These are phyloP conservation scores for Saturnispora mendoncae DNA, from an alignment of 805 yeast genomes.

Conservation along the genomic window DNA sequence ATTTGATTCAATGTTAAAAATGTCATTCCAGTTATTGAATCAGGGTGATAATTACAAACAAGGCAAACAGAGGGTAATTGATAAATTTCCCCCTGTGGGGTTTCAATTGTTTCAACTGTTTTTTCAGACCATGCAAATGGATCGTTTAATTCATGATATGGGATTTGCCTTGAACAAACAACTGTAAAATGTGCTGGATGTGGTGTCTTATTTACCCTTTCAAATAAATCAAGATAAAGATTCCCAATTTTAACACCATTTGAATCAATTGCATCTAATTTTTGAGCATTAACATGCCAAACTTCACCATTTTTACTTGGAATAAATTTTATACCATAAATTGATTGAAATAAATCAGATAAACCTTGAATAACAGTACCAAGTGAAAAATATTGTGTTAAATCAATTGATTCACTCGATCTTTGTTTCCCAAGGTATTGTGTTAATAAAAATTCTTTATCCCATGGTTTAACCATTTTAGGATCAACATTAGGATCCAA, in stretches of 20 bases:
- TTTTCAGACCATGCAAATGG: slow-evolving; percentile 27
- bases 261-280: slow-evolving; percentile 65
- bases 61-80: slow-evolving; percentile 88
- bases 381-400: slow-evolving; percentile 68
- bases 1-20: slow-evolving; percentile 68
- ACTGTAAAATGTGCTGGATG: slow-evolving; percentile 95
- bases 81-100: slow-evolving; percentile 38
- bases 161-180: slow-evolving; percentile 81
- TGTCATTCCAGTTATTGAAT: slow-evolving; percentile 30
- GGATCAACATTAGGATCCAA: slow-evolving; percentile 33
- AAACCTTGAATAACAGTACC: slow-evolving; percentile 84
- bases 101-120: slow-evolving; percentile 25
- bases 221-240: slow-evolving; percentile 81
- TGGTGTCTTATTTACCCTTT: slow-evolving; percentile 63
- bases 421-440: slow-evolving; percentile 26
- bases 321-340: slow-evolving; percentile 70
- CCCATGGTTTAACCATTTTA: slow-evolving; percentile 73
- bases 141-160: slow-evolving; percentile 42
- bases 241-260: slow-evolving; percentile 61
- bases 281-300: slow-evolving; percentile 82
- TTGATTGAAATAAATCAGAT: slow-evolving; percentile 53
- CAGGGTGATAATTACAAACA: slow-evolving; percentile 67
- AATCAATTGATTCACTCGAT: slow-evolving; percentile 33
- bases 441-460: slow-evolving; percentile 55
- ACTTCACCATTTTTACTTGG: slow-evolving; percentile 73